Percentiles rank a stretch among this genome's conserved stretches.
These are phyloP conservation scores for Cyamopsis tetragonoloba DNA, from an alignment of 306 rosid genomes.

Conservation along the genomic window DNA sequence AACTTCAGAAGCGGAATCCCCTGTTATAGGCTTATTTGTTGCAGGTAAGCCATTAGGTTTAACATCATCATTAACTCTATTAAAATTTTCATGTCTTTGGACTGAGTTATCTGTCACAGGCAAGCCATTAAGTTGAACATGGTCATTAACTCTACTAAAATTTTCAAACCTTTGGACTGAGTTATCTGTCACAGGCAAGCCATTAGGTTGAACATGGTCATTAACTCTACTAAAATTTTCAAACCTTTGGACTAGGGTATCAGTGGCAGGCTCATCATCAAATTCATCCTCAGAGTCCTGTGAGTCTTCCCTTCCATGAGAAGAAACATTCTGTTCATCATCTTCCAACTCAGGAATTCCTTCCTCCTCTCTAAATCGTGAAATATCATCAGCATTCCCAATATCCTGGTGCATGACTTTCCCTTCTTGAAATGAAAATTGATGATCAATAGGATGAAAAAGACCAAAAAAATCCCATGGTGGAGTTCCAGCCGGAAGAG, in stretches of 20 bases:
- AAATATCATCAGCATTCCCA: slow-evolving; percentile 47
- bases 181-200: too few relatives aligned
- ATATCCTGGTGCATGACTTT: slow-evolving; percentile 41
- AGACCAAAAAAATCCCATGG: slow-evolving; percentile 88
- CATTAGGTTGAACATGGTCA: slow-evolving; percentile 44
- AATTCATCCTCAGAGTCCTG: slow-evolving; percentile 73
- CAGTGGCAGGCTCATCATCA: slow-evolving; percentile 66
- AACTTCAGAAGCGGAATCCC: slow-evolving; percentile 46
- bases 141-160: too few relatives aligned
- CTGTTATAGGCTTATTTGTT: slow-evolving; percentile 32
- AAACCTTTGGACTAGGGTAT: slow-evolving; percentile 60
- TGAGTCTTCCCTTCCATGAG: slow-evolving; percentile 54
- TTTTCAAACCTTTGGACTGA: too few relatives aligned
- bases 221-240: slow-evolving; percentile 68
- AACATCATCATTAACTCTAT: too few relatives aligned
- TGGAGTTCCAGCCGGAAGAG: slow-evolving; percentile 47
- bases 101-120: too few relatives aligned
- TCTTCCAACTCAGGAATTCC: slow-evolving; percentile 69
- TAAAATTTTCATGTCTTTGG: too few relatives aligned
- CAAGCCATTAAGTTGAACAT: too few relatives aligned
- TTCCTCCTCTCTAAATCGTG: slow-evolving; percentile 54
- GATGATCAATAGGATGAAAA: slow-evolving; percentile 69
- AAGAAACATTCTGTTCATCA: slow-evolving; percentile 53
- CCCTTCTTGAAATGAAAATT: slow-evolving; percentile 70
- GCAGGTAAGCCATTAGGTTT: slow-evolving; percentile 42